Conservation (phyloP, 352 stramenopile species). For the Aphanomyces stellatus region DNA sequence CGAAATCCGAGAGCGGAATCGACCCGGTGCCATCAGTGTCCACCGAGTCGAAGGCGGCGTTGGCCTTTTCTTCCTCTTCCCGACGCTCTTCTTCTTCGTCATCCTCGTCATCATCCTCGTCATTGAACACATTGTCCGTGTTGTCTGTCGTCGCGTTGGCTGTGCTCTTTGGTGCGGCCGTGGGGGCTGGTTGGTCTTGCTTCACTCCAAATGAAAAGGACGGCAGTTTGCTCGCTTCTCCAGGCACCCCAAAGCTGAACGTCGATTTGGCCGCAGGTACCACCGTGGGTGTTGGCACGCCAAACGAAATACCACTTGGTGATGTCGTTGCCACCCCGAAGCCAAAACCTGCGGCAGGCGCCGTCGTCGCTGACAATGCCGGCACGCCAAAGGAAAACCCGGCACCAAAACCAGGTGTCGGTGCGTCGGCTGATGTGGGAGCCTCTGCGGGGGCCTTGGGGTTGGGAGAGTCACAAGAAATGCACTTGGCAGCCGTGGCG, state of each 20-base stretch:
- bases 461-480: slow-evolving; percentile 40
- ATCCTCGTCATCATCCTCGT: slow-evolving; percentile 32
- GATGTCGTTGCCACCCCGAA: neutral
- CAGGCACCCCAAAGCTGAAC: neutral
- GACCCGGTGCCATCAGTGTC: slow-evolving; percentile 1
- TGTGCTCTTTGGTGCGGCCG: neutral
- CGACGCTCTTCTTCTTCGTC: slow-evolving; percentile 53
- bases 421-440: neutral
- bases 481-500: slow-evolving; percentile 30
- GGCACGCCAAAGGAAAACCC: slow-evolving; percentile 35
- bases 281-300: neutral
- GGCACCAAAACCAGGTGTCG: slow-evolving; percentile 23
- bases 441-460: slow-evolving; percentile 17
- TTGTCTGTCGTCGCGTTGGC: neutral
- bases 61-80: slow-evolving; percentile 53
- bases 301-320: slow-evolving; percentile 9
- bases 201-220: slow-evolving; percentile 27
- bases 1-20: slow-evolving; percentile 23
- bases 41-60: slow-evolving; percentile 26
- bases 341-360: neutral
- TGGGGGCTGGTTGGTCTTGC: neutral
- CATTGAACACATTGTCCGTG: slow-evolving; percentile 46
- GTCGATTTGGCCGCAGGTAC: neutral
- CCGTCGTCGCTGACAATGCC: neutral
- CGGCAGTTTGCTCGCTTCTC: slow-evolving; percentile 3